Evolutionary conservation across 345 rosid genomes (phyloP).

Genomic region (Murraya paniculata): DNA sequence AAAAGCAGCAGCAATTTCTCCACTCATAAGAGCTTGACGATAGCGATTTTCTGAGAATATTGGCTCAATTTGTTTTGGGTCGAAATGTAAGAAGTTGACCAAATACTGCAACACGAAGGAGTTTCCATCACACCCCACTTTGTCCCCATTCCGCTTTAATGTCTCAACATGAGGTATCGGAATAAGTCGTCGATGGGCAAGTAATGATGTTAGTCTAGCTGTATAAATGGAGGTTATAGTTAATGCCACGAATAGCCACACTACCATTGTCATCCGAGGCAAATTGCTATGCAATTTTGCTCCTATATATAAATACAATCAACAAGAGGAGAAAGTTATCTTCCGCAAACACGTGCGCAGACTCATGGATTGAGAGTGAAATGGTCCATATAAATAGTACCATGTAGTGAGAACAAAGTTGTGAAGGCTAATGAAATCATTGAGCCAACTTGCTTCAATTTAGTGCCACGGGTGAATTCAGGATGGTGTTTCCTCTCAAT

Average conservation of each 20-base stretch:
- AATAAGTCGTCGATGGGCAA: conserved; percentile 12
- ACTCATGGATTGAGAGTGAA: no score
- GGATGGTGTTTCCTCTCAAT: conserved; percentile 20
- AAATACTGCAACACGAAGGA: no score
- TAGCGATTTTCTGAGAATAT: no score
- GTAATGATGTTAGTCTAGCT: conserved; percentile 20
- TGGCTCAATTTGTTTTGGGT: no score
- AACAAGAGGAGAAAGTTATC: no score
- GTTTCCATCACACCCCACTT: no score
- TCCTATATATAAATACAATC: background rate
- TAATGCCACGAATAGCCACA: conserved; percentile 11
- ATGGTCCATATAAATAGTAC: background rate
- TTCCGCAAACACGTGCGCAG: no score
- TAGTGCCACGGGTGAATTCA: conserved; percentile 4
- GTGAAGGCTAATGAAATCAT: conserved; percentile 25
- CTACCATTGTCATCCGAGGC: conserved; percentile 15
- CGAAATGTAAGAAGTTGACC: no score
- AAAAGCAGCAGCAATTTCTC: no score
- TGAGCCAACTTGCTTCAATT: conserved; percentile 11
- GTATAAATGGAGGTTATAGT: conserved; percentile 28
- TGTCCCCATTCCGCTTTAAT: background rate
- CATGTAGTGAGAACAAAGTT: conserved; percentile 25
- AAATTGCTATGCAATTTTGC: conserved; percentile 22
- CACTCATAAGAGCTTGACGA: no score
- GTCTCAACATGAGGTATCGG: background rate